Percentiles rank a stretch among this genome's conserved stretches.
Evolutionary conservation across 192 early-diverging fungal species (phyloP).

Genomic region (Funneliformis geosporum): DNA sequence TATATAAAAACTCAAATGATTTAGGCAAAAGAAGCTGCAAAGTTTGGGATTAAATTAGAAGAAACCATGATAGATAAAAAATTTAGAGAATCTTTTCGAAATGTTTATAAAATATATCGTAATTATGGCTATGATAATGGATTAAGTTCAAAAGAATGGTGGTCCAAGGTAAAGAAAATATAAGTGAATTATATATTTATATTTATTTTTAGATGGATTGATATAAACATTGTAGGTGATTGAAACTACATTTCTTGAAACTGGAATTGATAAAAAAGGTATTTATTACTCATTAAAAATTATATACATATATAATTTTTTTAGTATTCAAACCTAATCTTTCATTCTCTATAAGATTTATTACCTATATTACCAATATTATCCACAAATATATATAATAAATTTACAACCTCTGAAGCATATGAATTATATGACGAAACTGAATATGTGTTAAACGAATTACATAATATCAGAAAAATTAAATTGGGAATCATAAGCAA

Average conservation of each 20-base stretch:
- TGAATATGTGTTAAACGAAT: constrained; percentile 43
- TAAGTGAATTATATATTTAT: neutral
- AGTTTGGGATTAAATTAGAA: constrained; percentile 46
- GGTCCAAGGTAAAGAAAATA: constrained; percentile 46
- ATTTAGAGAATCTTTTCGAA: constrained; percentile 45
- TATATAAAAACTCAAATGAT: no score
- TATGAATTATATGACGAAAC: constrained; percentile 61
- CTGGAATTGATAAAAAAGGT: constrained; percentile 41
- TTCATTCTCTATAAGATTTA: constrained; percentile 11
- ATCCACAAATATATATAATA: constrained; percentile 44
- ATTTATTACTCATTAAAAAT: neutral
- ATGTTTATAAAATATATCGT: constrained; percentile 46
- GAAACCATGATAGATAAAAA: constrained; percentile 35
- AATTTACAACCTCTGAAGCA: constrained; percentile 50
- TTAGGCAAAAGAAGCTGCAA: constrained; percentile 42
- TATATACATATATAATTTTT: no score
- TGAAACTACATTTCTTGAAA: constrained; percentile 44
- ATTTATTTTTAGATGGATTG: no score
- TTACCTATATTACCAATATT: constrained; percentile 35
- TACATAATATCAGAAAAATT: constrained; percentile 45
- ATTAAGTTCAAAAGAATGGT: constrained; percentile 56
- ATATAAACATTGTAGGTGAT: constrained; percentile 39
- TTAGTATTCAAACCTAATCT: no score
- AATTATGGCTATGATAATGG: constrained; percentile 51
- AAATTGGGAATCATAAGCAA: constrained; percentile 62